Evolutionary conservation across 495 filamentous ascomycete genomes (phyloP).

Genomic region (Podospora australis): DNA sequence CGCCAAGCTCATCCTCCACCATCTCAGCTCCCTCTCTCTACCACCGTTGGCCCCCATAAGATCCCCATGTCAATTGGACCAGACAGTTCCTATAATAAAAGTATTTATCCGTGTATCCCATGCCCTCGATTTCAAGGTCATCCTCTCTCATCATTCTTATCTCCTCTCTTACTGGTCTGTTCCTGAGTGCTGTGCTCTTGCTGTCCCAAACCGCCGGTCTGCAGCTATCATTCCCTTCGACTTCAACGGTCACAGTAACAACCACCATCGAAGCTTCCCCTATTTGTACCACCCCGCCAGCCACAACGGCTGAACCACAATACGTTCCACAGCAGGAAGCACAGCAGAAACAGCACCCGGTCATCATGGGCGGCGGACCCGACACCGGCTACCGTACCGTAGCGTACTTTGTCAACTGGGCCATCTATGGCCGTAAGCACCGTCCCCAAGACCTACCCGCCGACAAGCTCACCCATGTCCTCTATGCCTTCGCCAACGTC

Average conservation of each 20-base stretch:
- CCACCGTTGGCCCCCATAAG: no score
- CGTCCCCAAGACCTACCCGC: slow-evolving; percentile 82
- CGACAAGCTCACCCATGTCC: slow-evolving; percentile 81
- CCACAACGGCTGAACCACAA: no score
- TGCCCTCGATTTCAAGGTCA: no score
- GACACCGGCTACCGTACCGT: slow-evolving; percentile 55
- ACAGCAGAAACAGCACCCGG: slow-evolving; percentile 8
- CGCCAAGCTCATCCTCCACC: no score
- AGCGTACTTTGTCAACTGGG: slow-evolving; percentile 89
- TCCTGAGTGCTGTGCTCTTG: neutral
- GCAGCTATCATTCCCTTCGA: neutral
- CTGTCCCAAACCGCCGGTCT: neutral
- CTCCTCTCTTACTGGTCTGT: neutral
- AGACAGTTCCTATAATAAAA: no score
- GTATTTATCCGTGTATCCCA: no score
- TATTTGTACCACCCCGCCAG: neutral
- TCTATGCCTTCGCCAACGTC: slow-evolving; percentile 69
- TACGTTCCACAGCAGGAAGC: no score
- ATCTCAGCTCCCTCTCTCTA: no score
- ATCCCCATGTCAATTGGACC: no score
- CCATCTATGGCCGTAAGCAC: slow-evolving; percentile 86
- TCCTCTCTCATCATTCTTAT: neutral
- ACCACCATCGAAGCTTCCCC: neutral
- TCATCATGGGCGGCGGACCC: slow-evolving; percentile 41
- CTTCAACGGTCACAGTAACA: neutral